Base-by-base conservation (phyloP, 2,329 filamentous ascomycete species). In the Helotiales sp. region DNA sequence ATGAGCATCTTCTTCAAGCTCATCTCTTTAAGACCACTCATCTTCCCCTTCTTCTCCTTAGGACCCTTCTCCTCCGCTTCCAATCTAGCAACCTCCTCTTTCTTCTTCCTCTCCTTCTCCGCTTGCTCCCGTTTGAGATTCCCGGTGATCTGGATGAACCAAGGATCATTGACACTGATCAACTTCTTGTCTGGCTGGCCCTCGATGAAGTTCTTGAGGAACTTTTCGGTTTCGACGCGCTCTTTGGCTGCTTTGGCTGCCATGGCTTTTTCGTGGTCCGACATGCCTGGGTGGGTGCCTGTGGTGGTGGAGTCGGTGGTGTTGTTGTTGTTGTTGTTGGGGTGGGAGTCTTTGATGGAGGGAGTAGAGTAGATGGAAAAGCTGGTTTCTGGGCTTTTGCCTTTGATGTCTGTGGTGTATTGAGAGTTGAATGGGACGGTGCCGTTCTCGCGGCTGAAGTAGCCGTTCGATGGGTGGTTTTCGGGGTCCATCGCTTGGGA, bases 151-250 rank as follows among this genome's bases (percentile, higher is more conserved):
- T 40, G 7, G 10, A 13, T 36, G 34, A 34, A 54, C 19, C 8
- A n/a, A 12, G 17, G 10, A 48, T 55, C 44, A 17, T 55, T 55
- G 24, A 34, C 25, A 13, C 53, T 55, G 15, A 55, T 12, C n/a
- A 50, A 31, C 12, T 17, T 49, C 46, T 22, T 10, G 15, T 34
- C 17, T 9, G 3, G 6, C 33, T 55, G 34, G 1, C 13, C 22
- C 15, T 17, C 53, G 2, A 25, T 27, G 30, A 42, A 55, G 7
- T 17, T 34, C 12, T 29, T 36, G 6, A 40, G 40, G 33, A 40
- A 50, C 2, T 10, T 27, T 19, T 42, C 25, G 8, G 44, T 30
- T 8, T 49, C 53, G 8, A 19, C 29, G 17, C 22, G 29, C 27
- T 53, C 51, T 27, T 30, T 33, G 7, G 22, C 5, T 2, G 38